These are phyloP conservation scores for Pseudocercospora macadamiae DNA, from an alignment of 2,329 filamentous ascomycete genomes.

Conservation along the genomic window DNA sequence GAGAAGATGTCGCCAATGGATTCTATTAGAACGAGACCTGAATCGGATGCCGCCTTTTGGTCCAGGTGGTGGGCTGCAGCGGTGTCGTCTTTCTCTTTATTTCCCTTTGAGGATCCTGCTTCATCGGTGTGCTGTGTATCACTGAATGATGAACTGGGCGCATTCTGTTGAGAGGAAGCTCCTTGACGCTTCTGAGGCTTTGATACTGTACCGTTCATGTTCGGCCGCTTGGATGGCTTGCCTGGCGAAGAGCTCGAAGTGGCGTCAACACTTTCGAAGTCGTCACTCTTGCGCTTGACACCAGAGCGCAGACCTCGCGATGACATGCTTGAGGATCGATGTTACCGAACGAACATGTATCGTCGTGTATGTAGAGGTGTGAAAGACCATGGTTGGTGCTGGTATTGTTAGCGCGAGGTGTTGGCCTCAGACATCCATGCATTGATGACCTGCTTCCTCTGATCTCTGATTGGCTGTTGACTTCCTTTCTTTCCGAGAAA, in stretches of 20 bases:
- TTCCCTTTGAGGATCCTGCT: too few species aligned
- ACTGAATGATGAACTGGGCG: too few species aligned
- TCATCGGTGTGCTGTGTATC: too few species aligned
- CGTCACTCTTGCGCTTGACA: conserved; percentile 7
- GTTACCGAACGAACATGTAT: background rate
- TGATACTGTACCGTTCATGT: conserved; percentile 6
- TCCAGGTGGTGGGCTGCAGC: background rate
- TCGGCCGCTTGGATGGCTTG: conserved; percentile 13
- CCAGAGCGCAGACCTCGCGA: background rate
- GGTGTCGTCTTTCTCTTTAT: background rate
- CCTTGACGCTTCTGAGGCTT: background rate
- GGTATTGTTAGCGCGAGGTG: too few species aligned
- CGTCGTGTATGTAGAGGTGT: too few species aligned
- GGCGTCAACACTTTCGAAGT: background rate
- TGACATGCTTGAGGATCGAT: background rate
- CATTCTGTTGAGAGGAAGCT: too few species aligned
- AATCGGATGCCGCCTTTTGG: background rate
- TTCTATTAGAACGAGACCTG: conserved; percentile 23
- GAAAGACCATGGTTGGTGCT: too few species aligned
- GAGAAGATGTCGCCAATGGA: conserved; percentile 55
- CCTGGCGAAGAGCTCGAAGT: background rate
- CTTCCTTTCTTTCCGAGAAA: background rate
- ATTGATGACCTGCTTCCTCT: background rate
- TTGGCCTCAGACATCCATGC: background rate
- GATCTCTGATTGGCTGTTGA: background rate